A percentile compares a stretch with the other conserved stretches of the same genome.
These are phyloP conservation scores for Yamadazyma blattariae DNA, from an alignment of 1,139 yeast species.

Conservation along the genomic window DNA sequence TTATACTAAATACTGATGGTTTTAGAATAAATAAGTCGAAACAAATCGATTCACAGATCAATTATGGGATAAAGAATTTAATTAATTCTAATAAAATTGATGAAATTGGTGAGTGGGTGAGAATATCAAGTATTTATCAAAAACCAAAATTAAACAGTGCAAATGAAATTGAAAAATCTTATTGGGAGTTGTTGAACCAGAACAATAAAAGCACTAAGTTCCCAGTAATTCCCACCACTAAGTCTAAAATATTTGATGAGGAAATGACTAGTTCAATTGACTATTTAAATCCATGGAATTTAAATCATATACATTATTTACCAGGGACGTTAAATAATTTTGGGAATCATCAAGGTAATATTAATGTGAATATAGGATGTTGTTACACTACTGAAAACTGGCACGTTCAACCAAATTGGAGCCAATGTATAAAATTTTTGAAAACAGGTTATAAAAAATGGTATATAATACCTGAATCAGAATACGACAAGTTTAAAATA, in stretches of 20 bases:
- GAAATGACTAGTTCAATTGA: too few relatives aligned
- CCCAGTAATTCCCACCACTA: too few relatives aligned
- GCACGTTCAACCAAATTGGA: constrained; percentile 67
- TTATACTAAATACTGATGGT: constrained; percentile 29
- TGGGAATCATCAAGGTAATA: background rate
- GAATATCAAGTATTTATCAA: background rate
- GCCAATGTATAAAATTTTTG: constrained; percentile 49
- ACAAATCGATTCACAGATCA: constrained; percentile 3
- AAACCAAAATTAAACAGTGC: too few relatives aligned
- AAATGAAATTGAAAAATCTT: background rate
- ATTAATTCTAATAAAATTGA: constrained; percentile 1
- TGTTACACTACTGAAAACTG: constrained; percentile 59
- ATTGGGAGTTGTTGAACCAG: background rate
- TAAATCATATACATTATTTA: constrained; percentile 59
- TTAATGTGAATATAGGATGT: background rate
- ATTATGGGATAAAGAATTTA: constrained; percentile 3
- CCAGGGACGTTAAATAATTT: constrained; percentile 22
- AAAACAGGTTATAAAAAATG: constrained; percentile 71
- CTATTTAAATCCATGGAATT: constrained; percentile 60
- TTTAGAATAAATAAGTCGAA: background rate
- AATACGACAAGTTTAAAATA: constrained; percentile 48
- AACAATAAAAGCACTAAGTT: too few relatives aligned
- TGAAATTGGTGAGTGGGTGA: background rate
- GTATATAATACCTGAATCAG: constrained; percentile 76
- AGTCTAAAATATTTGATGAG: too few relatives aligned